Base-by-base conservation (phyloP, 2,329 filamentous ascomycete genomes). In the Neoarthrinium moseri region DNA sequence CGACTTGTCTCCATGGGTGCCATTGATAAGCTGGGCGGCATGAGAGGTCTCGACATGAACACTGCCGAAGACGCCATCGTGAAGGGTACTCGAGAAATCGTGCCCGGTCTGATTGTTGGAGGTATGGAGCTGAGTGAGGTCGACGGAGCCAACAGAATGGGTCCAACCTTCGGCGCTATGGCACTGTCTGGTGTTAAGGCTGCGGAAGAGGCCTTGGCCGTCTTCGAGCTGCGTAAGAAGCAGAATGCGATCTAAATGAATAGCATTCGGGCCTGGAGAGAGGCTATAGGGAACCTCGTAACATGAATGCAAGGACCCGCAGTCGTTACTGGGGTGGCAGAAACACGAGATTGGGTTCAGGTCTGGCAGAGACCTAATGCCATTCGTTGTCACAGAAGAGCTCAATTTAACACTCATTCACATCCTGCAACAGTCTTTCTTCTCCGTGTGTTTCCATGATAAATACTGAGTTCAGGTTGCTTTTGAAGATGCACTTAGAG, bases 21-120 rank as follows among this genome's bases (percentile, higher is more conserved):
- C 55, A 77, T 96, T 49, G 84, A 90, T 65, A 84, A 88, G 69
- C 81, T 96, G 2, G 90, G 89, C 47, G 91, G 91, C 54, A 96
- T 96, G 91, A 84, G 91, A 47, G 91, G 91, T 7, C 75, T 96
- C 15, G 91, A 96, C 68, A 96, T 96, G 91, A 89, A 91, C 70
- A 74, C 77, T 2, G 91, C 91, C 35, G 91, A 96, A 68, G 91
- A 96, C 59, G 90, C 91, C 38, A 96, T 96, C 57, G 91, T 96
- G 65, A 95, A 94, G 77, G 78, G 86, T 56, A 96, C 91, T 6
- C 84, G 91, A 50, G 91, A 96, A 75, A 80, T 96, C 49, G 83
- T 91, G 12, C 89, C 89, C 5, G 91, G 91, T 22, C 74, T 96
- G 53, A 90, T 96, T 59, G 87, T 95, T n/a, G 91, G 91, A 43